Evolutionary conservation across 176 grass and related monocot genomes (phyloP).

Genomic region (Carex scoparia): DNA sequence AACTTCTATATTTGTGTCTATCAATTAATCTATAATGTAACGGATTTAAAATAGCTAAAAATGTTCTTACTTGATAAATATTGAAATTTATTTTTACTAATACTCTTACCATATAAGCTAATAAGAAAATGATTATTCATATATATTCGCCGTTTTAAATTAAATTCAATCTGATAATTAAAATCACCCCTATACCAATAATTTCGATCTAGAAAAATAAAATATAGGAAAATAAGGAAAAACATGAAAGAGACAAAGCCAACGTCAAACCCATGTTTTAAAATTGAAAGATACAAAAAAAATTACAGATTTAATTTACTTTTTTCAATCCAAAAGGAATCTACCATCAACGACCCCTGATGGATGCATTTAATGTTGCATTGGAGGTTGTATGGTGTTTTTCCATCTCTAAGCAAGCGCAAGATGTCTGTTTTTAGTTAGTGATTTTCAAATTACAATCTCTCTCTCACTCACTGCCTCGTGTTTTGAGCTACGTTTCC

Average conservation of each 20-base stretch:
- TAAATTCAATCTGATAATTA: too few species aligned
- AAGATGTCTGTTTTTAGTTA: slow-evolving; percentile 50
- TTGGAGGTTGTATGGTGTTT: slow-evolving; percentile 43
- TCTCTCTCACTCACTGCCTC: slow-evolving; percentile 1
- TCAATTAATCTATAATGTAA: too few species aligned
- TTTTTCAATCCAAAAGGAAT: slow-evolving; percentile 27
- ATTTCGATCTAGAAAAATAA: neutral
- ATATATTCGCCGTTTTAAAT: too few species aligned
- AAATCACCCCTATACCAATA: neutral
- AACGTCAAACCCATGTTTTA: slow-evolving; percentile 17
- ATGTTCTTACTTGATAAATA: too few species aligned
- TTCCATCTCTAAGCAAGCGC: slow-evolving; percentile 23
- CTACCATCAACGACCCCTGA: slow-evolving; percentile 15
- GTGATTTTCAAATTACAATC: slow-evolving; percentile 5
- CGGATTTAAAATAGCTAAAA: too few species aligned
- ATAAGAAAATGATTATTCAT: neutral
- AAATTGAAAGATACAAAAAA: neutral
- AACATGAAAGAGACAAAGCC: slow-evolving; percentile 23
- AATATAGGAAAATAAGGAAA: neutral
- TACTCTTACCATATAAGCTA: neutral
- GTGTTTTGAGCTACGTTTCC: slow-evolving; percentile 45
- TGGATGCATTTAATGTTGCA: slow-evolving; percentile 45
- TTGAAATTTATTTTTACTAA: too few species aligned
- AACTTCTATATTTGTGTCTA: too few species aligned
- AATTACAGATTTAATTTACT: neutral